Percentiles rank a stretch among this genome's conserved stretches.
These are phyloP conservation scores for Rhodotorula sp. DNA, from an alignment of 1,284 basidiomycete genomes.

Conservation along the genomic window DNA sequence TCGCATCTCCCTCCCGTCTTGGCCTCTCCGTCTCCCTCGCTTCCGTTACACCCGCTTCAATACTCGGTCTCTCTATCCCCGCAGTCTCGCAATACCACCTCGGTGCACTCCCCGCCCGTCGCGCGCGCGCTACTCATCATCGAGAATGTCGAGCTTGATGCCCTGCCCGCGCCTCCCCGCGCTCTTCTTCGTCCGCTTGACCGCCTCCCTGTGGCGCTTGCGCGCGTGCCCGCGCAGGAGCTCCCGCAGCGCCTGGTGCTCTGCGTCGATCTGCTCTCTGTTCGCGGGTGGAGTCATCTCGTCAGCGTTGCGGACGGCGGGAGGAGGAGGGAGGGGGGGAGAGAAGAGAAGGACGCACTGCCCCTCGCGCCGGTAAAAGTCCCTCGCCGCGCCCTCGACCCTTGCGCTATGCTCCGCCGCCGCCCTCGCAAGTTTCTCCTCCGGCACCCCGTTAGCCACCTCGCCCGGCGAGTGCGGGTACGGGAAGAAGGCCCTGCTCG, in stretches of 20 bases:
- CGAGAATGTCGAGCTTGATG: constrained; percentile 4
- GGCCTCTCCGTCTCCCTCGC: too few relatives aligned
- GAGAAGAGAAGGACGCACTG: constrained; percentile 19
- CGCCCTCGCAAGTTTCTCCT: constrained; percentile 2
- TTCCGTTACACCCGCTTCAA: too few relatives aligned
- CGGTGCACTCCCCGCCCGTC: neutral
- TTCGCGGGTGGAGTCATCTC: neutral
- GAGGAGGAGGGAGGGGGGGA: neutral
- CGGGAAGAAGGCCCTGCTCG: constrained; percentile 27
- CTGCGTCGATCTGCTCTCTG: constrained; percentile 40
- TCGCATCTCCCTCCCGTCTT: too few relatives aligned
- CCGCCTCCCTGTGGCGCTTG: constrained; percentile 40
- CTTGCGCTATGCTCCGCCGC: neutral
- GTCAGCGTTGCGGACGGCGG: neutral
- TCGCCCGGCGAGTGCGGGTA: constrained; percentile 18
- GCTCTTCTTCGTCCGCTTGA: constrained; percentile 36
- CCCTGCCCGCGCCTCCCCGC: neutral
- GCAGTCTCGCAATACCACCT: too few relatives aligned
- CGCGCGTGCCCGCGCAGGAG: constrained; percentile 29
- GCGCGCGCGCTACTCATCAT: constrained; percentile 17
- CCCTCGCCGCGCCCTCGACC: constrained; percentile 4
- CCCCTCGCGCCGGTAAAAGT: constrained; percentile 33
- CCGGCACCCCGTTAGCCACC: neutral
- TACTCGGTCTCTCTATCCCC: too few relatives aligned
- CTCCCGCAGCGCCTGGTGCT: constrained; percentile 36